Conservation (phyloP, 2,329 filamentous ascomycete species). For the Geosmithia flava region DNA sequence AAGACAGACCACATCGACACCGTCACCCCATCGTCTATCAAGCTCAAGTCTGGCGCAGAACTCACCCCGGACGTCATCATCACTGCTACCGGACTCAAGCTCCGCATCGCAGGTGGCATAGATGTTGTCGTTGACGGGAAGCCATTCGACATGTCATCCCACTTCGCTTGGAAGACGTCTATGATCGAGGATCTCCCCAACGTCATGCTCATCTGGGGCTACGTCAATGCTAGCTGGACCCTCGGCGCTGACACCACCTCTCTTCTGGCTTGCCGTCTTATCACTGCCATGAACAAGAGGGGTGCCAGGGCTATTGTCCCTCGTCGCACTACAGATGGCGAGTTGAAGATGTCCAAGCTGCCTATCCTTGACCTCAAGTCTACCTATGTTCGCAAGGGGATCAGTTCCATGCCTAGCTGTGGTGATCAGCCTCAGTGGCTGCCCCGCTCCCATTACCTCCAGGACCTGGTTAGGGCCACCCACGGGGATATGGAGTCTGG, state of each 20-base stretch:
- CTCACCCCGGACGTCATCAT: constrained; percentile 50
- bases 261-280: constrained; percentile 32
- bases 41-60: constrained; percentile 24
- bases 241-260: constrained; percentile 44
- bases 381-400: not conserved
- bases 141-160: constrained; percentile 25
- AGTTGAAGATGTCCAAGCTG: not conserved
- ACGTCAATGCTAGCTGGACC: constrained; percentile 49
- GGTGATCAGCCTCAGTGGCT: not conserved
- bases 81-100: constrained; percentile 49
- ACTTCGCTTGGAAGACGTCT: constrained; percentile 43
- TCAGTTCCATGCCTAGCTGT: not conserved
- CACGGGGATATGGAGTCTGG: not conserved
- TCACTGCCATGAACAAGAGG: constrained; percentile 29
- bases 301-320: not conserved
- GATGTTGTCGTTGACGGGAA: constrained; percentile 36
- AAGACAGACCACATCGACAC: constrained; percentile 32
- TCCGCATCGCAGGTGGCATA: constrained; percentile 41
- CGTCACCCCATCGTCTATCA: constrained; percentile 28
- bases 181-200: constrained; percentile 56
- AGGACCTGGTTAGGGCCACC: not conserved
- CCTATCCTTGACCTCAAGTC: not conserved
- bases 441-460: not conserved
- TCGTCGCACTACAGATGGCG: not conserved
- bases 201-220: constrained; percentile 44